Conservation (phyloP, 306 rosid genomes). For the Trifolium dubium region DNA sequence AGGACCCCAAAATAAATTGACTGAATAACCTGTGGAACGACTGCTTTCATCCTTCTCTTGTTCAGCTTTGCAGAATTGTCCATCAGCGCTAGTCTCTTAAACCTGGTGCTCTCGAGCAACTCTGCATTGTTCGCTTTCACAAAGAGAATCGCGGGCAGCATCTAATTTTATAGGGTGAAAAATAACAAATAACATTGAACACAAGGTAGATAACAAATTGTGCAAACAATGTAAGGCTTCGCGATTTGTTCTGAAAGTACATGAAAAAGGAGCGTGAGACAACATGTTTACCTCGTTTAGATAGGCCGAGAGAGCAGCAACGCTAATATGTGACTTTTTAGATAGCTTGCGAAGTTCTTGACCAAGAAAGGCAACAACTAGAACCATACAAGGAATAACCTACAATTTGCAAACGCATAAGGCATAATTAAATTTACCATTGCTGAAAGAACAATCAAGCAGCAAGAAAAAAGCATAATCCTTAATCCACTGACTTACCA, state of each 20-base stretch:
- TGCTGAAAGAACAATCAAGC: slow-evolving; percentile 26
- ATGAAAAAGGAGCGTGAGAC: background rate
- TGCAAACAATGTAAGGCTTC: slow-evolving; percentile 2
- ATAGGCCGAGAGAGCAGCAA: slow-evolving; percentile 84
- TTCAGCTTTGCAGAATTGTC: slow-evolving; percentile 62
- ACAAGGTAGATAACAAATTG: slow-evolving; percentile 23
- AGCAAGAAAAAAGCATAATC: slow-evolving; percentile 1
- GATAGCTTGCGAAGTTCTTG: slow-evolving; percentile 71
- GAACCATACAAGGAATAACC: slow-evolving; percentile 80
- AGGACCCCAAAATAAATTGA: slow-evolving; percentile 69
- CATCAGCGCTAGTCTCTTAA: slow-evolving; percentile 66
- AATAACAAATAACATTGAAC: slow-evolving; percentile 14
- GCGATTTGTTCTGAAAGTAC: slow-evolving; percentile 16
- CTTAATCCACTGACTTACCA: slow-evolving; percentile 54
- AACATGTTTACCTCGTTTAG: slow-evolving; percentile 69
- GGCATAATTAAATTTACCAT: slow-evolving; percentile 30
- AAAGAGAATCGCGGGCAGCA: slow-evolving; percentile 82
- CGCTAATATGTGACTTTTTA: slow-evolving; percentile 61
- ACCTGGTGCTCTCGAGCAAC: slow-evolving; percentile 67
- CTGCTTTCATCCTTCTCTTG: slow-evolving; percentile 86
- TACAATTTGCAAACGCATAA: slow-evolving; percentile 39
- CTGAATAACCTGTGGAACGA: slow-evolving; percentile 80
- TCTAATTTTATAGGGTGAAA: slow-evolving; percentile 41
- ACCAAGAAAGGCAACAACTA: slow-evolving; percentile 70
- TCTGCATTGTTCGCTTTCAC: slow-evolving; percentile 88